A percentile compares a stretch with the other conserved stretches of the same genome.
These are phyloP conservation scores for Ceratobasidium sp. DNA, from an alignment of 1,284 basidiomycete genomes.

Conservation along the genomic window DNA sequence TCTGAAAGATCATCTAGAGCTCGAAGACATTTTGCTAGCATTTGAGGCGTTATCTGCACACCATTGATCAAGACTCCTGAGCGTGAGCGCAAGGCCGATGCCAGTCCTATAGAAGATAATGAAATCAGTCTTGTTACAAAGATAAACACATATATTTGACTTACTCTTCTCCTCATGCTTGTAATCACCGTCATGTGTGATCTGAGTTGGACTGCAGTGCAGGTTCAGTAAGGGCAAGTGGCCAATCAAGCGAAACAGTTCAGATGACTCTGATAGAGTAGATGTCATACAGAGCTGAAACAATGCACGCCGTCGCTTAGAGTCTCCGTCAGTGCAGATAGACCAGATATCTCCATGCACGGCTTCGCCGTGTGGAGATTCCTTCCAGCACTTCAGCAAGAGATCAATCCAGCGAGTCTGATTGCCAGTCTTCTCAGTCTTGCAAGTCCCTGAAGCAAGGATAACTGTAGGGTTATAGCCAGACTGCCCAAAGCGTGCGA, in stretches of 20 bases:
- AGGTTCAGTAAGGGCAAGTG: conserved; percentile 5
- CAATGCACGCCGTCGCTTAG: neutral
- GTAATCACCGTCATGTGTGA: conserved; percentile 26
- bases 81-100: conserved; percentile 4
- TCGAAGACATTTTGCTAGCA: neutral
- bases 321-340: conserved; percentile 22
- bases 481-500: conserved; percentile 15
- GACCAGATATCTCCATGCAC: conserved; percentile 9
- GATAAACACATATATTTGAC: neutral
- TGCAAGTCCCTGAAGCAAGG: conserved; percentile 16
- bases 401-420: neutral
- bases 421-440: neutral
- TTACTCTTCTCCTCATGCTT: conserved; percentile 32
- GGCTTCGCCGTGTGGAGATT: conserved; percentile 8
- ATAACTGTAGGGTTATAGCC: conserved; percentile 10
- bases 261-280: neutral
- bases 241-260: neutral
- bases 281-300: conserved; percentile 18
- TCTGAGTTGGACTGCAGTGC: neutral
- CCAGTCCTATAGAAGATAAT: neutral
- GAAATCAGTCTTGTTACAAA: neutral
- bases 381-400: neutral
- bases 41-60: neutral
- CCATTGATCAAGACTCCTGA: conserved; percentile 12
- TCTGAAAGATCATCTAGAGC: neutral